phyloP scores from a whole-genome alignment of 352 stramenopile species.

The Plasmopara halstedii region DNA sequence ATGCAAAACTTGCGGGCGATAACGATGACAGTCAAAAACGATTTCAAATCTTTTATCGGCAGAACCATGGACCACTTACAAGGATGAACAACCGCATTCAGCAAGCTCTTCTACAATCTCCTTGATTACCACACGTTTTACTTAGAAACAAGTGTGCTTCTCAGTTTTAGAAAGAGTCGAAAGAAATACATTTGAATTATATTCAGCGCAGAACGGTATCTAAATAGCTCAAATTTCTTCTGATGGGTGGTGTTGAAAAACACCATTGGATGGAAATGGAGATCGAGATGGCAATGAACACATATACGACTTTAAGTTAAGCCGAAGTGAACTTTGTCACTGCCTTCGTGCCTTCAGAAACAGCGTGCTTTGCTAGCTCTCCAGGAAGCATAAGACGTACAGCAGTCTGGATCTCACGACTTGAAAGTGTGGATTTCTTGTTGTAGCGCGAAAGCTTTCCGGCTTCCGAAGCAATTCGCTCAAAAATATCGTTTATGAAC shows the following conservation, averaged over 20 bases:
- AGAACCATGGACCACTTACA: no score
- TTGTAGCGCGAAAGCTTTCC: conserved; percentile 96
- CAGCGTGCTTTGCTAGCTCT: conserved; percentile 96
- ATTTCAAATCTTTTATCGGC: no score
- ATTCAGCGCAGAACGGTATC: no score
- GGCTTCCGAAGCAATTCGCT: conserved; percentile 95
- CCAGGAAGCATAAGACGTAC: conserved; percentile 94
- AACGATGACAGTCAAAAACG: no score
- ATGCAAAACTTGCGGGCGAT: no score
- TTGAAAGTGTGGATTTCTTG: conserved; percentile 97
- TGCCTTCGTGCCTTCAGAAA: conserved; percentile 96
- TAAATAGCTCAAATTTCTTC: conserved; percentile 13
- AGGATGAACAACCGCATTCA: no score
- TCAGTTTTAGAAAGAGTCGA: no score
- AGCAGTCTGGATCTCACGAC: conserved; percentile 95
- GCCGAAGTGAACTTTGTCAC: conserved; percentile 90
- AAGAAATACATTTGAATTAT: no score
- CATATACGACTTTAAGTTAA: conserved; percentile 33
- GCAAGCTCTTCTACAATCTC: no score
- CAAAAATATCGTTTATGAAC: conserved; percentile 99
- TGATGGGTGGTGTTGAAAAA: conserved; percentile 44
- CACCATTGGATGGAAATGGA: conserved; percentile 13
- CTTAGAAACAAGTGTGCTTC: no score
- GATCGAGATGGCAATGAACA: no score
- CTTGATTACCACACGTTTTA: no score